These are phyloP conservation scores for Suillus fuscotomentosus DNA, from an alignment of 768 basidiomycete genomes.

Conservation along the genomic window DNA sequence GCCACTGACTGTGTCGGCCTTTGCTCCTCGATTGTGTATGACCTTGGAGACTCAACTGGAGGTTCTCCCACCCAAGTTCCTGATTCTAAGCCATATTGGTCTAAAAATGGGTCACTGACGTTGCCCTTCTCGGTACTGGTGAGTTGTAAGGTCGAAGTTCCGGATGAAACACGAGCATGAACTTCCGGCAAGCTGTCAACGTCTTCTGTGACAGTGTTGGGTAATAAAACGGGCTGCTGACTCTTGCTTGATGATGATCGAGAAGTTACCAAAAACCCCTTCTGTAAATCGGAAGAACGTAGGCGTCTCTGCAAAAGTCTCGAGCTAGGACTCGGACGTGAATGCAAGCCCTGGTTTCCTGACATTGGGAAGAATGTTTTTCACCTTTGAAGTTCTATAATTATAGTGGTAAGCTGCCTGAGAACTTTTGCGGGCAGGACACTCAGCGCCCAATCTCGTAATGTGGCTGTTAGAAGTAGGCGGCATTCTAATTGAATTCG, in stretches of 20 bases:
- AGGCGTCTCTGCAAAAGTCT: not conserved
- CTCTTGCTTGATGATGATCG: constrained; percentile 7
- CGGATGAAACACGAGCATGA: constrained; percentile 6
- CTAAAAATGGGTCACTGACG: not conserved
- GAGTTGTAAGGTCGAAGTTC: constrained; percentile 1
- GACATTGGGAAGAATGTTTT: not conserved
- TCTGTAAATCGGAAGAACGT: constrained; percentile 10
- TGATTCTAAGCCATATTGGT: not conserved
- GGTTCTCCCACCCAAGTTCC: constrained; percentile 9
- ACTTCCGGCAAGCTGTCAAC: not conserved
- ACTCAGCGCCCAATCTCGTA: not conserved
- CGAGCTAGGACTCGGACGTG: not conserved
- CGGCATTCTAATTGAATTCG: not conserved
- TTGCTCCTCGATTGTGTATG: not conserved
- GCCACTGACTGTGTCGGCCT: not conserved
- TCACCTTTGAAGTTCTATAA: not conserved
- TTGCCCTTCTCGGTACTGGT: not conserved
- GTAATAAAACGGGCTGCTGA: not conserved
- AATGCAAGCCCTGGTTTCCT: not conserved
- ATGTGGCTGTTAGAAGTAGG: not conserved
- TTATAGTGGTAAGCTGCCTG: not conserved
- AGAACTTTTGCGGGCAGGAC: not conserved
- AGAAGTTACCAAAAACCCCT: constrained; percentile 16
- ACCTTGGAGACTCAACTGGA: constrained; percentile 7
- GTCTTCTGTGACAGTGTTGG: not conserved